A percentile compares a stretch with the other conserved stretches of the same genome.
Evolutionary conservation across 2,329 filamentous ascomycete genomes (phyloP).

Genomic region (Sarocladiaceae sp.): DNA sequence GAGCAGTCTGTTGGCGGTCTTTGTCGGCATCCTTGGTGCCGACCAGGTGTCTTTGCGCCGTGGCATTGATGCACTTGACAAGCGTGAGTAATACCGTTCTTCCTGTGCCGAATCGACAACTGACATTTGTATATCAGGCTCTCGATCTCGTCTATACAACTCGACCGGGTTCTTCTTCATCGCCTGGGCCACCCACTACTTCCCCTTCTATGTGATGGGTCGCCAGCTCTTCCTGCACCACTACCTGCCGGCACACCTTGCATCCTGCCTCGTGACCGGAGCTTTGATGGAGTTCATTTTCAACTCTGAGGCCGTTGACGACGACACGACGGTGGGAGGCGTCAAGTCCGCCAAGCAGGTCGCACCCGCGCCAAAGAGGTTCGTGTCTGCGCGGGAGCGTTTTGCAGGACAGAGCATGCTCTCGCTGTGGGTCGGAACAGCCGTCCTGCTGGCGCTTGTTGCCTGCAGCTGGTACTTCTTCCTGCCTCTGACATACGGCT

Average conservation of each 20-base stretch:
- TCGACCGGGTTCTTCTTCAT: conserved; percentile 99
- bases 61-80: conserved; percentile 87
- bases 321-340: conserved; percentile 36
- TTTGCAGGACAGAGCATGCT: conserved; percentile 72
- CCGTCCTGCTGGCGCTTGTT: conserved; percentile 60
- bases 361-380: conserved; percentile 41
- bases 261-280: conserved; percentile 82
- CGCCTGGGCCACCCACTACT: conserved; percentile 94
- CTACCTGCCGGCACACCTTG: conserved; percentile 90
- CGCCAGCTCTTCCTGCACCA: conserved; percentile 97
- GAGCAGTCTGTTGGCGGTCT: conserved; percentile 86
- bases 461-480: conserved; percentile 87
- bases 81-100: conserved; percentile 64
- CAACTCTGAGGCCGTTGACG: conserved; percentile 70
- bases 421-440: conserved; percentile 71
- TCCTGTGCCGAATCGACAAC: background rate
- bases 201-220: conserved; percentile 97
- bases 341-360: conserved; percentile 41
- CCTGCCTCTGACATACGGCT: conserved; percentile 90
- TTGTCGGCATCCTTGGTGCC: conserved; percentile 82
- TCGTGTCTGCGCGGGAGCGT: conserved; percentile 74
- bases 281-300: conserved; percentile 94
- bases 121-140: conserved; percentile 46
- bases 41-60: conserved; percentile 91
- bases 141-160: conserved; percentile 92